These are phyloP conservation scores for Fraxinus dipetala DNA, from an alignment of 305 asterid genomes.

Conservation along the genomic window DNA sequence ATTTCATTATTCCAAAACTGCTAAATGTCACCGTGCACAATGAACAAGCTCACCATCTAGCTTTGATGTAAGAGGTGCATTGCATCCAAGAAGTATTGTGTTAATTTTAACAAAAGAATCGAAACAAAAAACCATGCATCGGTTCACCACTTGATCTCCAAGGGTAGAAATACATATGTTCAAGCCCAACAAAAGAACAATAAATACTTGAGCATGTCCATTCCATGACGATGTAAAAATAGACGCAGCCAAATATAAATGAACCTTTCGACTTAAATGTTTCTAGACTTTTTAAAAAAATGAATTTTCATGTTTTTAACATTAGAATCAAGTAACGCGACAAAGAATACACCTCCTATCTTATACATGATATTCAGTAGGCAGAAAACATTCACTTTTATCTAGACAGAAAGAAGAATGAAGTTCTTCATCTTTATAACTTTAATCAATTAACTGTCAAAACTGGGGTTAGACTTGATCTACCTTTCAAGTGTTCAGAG, in stretches of 20 bases:
- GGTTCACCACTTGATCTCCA: neutral
- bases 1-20: neutral
- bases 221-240: neutral
- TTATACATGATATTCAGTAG: neutral
- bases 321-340: neutral
- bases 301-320: neutral
- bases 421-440: neutral
- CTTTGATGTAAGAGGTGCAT: neutral
- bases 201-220: neutral
- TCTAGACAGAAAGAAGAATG: neutral
- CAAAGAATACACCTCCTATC: neutral
- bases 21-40: neutral
- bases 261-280: neutral
- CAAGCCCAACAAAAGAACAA: neutral
- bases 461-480: constrained; percentile 7
- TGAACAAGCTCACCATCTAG: neutral
- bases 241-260: neutral
- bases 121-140: neutral
- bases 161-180: neutral
- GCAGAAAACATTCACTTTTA: neutral
- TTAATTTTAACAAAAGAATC: neutral
- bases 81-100: neutral
- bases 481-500: neutral
- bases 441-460: neutral
- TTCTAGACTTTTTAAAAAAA: neutral